Evolutionary conservation across 805 yeast species (phyloP), one percentile per base, ranked within the genome.

Genomic region (Barnettozyma wickerhamii): DNA sequence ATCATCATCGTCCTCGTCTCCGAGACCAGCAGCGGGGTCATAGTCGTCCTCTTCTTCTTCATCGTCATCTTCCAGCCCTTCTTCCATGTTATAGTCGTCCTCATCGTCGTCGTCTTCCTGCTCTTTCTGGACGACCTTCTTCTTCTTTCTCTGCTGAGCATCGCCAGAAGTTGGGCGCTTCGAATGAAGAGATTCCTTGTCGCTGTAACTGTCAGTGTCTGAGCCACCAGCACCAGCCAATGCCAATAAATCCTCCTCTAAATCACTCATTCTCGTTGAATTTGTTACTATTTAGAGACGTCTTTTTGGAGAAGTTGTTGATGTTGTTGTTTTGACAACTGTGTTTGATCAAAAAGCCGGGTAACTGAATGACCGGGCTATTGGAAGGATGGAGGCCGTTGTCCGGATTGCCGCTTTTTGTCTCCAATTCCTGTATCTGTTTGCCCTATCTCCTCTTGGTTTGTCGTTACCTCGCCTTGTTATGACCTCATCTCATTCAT

Each of bases 181-280:
- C 10, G 55, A 50, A 23, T 58, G 51, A 23, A 60, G 55, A 33
- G 69, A 66, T 35, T 65, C 70, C 41, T 63, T 60, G 27, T 59
- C 69, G 37, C 50, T 55, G 19, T 55, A 53, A 10, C 42, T 31
- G 3, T 42, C 60, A 14, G 55, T 47, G 17, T 57, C 68, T 26
- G 63, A 59, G 13, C 69, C 78, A 29, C 64, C 60, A 46, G 95
- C 60, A 46, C 95, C 98, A 38, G 99, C 99, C 55, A 93, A 76
- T 17, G 96, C 98, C 59, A 91, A 76, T 67, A 93, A 75, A 75
- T 93, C 99, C 62, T 91, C 98, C 60, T 90, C 97, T 58, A 88
- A 77, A 59, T 79, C 95, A 46, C 56, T 49, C 60, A 56, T 55
- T 27, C 18, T 17, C 19, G 36, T 9, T 23, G n/a, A n/a, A n/a